Percentiles rank a stretch among this genome's conserved stretches.
phyloP scores from a whole-genome alignment of 768 basidiomycete species.

The Suillus brevipes region DNA sequence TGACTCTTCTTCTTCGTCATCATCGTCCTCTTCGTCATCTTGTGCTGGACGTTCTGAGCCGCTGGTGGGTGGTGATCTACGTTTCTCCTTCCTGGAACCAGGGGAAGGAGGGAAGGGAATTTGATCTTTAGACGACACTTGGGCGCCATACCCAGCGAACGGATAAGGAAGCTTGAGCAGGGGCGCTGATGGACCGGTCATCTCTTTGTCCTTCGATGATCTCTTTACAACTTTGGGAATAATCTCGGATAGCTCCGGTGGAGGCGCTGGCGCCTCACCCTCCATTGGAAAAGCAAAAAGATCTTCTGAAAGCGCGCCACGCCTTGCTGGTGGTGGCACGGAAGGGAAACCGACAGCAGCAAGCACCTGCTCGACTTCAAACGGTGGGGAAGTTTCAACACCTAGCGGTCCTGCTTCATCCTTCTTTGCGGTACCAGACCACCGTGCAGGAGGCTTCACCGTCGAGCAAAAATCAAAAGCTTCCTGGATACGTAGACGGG shows the following conservation, averaged over 20 bases:
- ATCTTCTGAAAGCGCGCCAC: conserved; percentile 61
- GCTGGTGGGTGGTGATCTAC: conserved; percentile 28
- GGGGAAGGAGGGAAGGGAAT: conserved; percentile 79
- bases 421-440: conserved; percentile 37
- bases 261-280: conserved; percentile 23
- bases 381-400: conserved; percentile 33
- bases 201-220: conserved; percentile 47
- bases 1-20: conserved; percentile 38
- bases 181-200: conserved; percentile 40
- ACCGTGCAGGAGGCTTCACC: conserved; percentile 36
- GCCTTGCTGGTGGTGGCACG: conserved; percentile 52
- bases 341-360: conserved; percentile 55
- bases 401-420: conserved; percentile 29
- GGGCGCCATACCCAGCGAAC: conserved; percentile 61
- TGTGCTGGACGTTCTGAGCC: conserved; percentile 29
- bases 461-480: conserved; percentile 81
- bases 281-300: conserved; percentile 59
- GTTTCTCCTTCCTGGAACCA: conserved; percentile 41
- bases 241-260: conserved; percentile 38
- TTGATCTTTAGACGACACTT: conserved; percentile 59
- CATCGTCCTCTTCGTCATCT: conserved; percentile 27
- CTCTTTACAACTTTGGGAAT: conserved; percentile 49
- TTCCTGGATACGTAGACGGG: conserved; percentile 69
- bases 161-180: conserved; percentile 67
- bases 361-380: conserved; percentile 58